Evolutionary conservation across 1,284 basidiomycete species (phyloP), one percentile per base, ranked within the genome.

Genomic region (Sutorius eximius): DNA sequence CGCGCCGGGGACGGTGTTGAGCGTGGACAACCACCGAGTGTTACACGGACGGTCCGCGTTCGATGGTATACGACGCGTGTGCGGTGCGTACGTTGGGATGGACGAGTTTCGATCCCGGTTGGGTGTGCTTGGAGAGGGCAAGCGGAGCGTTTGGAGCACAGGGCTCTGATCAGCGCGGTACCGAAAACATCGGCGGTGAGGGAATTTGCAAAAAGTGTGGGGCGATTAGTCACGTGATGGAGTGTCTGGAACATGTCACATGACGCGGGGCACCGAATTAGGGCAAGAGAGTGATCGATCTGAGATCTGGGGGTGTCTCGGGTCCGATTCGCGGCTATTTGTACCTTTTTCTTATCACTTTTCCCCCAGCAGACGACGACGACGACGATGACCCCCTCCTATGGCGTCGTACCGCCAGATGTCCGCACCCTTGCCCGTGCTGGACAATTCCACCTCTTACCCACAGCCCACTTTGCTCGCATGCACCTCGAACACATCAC

Each of bases 11-110:
- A 96, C 88, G 0, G 88, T 87, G 32, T 80, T 98, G 49, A 61
- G 64, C 47, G 58, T 63, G 27, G 91, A 99, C 73, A 98, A 99
- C 68, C 92, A 97, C 71, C 84, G 96, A 12, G 93, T 98, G 3
- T 77, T 99, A 51, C 97, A 98, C 62, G 96, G 96, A 7, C 86
- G 96, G 9, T 91, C 93, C 0, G 83, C 86, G 0, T 99, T 98
- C 68, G 82, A 84, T 2, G 96, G 97, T 4, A 84, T 85, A 66
- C 83, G 96, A 3, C 81, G 92, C 1, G 92, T 99, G 84, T 98
- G 96, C 64, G 96, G 96, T 0, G 95, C 95, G 0, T 99, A 99
- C 67, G 82, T 97, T 50, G 91, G 92, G 0, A 78, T 83, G n/a
- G 95, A 97, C 66, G 95, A 97, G 68, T 96, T 88, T 71, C 80